phyloP scores from a whole-genome alignment of 441 rosid species.

The Populus hybrid region DNA sequence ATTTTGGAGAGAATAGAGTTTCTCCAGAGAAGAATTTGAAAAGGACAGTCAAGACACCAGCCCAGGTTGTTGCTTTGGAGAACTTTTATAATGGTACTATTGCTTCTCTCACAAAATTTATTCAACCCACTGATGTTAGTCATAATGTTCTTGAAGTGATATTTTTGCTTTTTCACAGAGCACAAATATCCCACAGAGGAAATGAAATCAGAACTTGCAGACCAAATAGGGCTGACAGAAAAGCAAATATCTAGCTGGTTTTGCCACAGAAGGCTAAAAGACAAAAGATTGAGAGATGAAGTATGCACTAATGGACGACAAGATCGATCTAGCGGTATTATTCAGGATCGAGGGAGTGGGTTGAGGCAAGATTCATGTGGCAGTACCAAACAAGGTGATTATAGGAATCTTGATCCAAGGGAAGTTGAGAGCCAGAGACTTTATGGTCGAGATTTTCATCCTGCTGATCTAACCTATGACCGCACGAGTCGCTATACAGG shows the following conservation, averaged over 20 bases:
- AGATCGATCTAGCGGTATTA: slow-evolving; percentile 72
- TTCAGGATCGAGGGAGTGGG: slow-evolving; percentile 81
- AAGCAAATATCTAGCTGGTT: slow-evolving; percentile 97
- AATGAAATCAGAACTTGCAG: slow-evolving; percentile 68
- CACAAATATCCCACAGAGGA: slow-evolving; percentile 82
- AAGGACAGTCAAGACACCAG: slow-evolving; percentile 67
- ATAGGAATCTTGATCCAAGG: slow-evolving; percentile 52
- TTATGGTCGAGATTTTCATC: slow-evolving; percentile 38
- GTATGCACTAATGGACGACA: slow-evolving; percentile 55
- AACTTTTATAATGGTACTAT: slow-evolving; percentile 61
- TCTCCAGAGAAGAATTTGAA: slow-evolving; percentile 55
- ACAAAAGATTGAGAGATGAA: slow-evolving; percentile 68
- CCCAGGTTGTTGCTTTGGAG: slow-evolving; percentile 73
- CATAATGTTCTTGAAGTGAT: slow-evolving; percentile 16
- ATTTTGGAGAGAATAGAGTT: slow-evolving; percentile 52
- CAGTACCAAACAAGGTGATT: slow-evolving; percentile 78
- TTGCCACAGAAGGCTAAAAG: slow-evolving; percentile 93
- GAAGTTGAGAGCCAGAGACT: slow-evolving; percentile 87
- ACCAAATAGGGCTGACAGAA: slow-evolving; percentile 70
- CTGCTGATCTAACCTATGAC: slow-evolving; percentile 40
- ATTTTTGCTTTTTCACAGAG: slow-evolving; percentile 40
- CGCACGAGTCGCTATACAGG: slow-evolving; percentile 36
- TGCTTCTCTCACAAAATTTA: slow-evolving; percentile 18
- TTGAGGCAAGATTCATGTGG: slow-evolving; percentile 88
- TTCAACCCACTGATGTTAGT: slow-evolving; percentile 5